Evolutionary conservation across 2,329 filamentous ascomycete species (phyloP).

Genomic region (Cytospora mali): DNA sequence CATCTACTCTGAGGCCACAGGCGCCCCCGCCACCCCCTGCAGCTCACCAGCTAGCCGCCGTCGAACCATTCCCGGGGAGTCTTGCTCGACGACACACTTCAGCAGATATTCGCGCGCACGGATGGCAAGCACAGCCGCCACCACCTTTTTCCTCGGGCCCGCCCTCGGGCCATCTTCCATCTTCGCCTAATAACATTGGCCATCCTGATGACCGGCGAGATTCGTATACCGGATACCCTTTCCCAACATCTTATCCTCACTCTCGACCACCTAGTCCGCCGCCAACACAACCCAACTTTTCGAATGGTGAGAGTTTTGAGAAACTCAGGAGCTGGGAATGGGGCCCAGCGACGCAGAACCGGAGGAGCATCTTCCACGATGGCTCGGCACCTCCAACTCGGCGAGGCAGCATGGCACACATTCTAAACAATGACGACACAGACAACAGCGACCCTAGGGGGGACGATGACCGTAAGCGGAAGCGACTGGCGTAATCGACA

Average conservation of each 20-base stretch:
- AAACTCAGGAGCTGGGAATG: conserved; percentile 60
- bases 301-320: conserved; percentile 48
- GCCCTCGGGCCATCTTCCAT: conserved; percentile 54
- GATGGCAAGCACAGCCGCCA: conserved; percentile 66
- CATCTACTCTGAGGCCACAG: conserved; percentile 71
- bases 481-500: conserved; percentile 46
- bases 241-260: conserved; percentile 49
- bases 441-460: conserved; percentile 55
- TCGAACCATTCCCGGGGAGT: conserved; percentile 66
- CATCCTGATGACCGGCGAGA: conserved; percentile 60
- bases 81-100: conserved; percentile 87
- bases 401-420: conserved; percentile 64
- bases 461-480: conserved; percentile 64
- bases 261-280: conserved; percentile 59
- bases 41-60: conserved; percentile 61
- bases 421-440: conserved; percentile 61
- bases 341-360: conserved; percentile 49
- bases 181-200: conserved; percentile 54
- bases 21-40: conserved; percentile 59
- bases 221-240: conserved; percentile 58
- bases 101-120: conserved; percentile 89
- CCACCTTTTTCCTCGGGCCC: conserved; percentile 69
- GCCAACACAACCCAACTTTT: conserved; percentile 52
- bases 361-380: conserved; percentile 55
- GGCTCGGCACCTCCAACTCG: conserved; percentile 59